Evolutionary conservation across 495 filamentous ascomycete genomes (phyloP), one percentile per base, ranked within the genome.

Genomic region (Penicillium ucsense): DNA sequence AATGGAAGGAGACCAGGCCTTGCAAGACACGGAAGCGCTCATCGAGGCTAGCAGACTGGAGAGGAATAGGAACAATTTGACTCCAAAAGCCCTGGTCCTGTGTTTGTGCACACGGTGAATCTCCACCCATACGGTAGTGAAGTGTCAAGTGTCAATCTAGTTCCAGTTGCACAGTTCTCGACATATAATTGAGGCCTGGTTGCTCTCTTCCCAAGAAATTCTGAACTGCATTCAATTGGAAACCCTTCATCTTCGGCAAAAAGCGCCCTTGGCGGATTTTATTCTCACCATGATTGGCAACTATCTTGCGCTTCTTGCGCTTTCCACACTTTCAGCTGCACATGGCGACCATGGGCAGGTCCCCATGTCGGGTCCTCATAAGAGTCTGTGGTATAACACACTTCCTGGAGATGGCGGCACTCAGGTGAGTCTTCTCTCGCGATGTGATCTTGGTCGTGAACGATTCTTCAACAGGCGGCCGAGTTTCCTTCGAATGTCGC

Each of bases 381-480:
- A 79, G 53, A 61, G 69, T 32, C 52, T 83, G 43, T 83, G 81
- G 80, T 83, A 84, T 53, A 80, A 82, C 53, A 74, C 73, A 1
- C 64, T 84, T 0, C 81, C 81, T 6, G 80, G 81, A n/a, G 81
- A 84, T 66, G 81, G 80, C 20, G 81, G 79, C 9, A 83, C 77
- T 27, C 81, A 84, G 67, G 80, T 20, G 20, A 20, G 20, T 20
- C 20, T 20, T 20, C 20, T 20, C 20, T 20, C 20, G 20, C 20
- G 20, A 20, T 82, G 59, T 11, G 46, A 38, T 6, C 6, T 3
- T 30, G 4, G 1, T 11, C 31, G 8, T 1, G 8, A 20, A 33
- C 1, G 5, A 33, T 11, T 33, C 8, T 34, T 33, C 4, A 7
- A 43, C 6, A 3, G 2, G 4, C 1, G 10, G 20, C 3, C 30